A percentile compares a stretch with the other conserved stretches of the same genome.
Evolutionary conservation across 176 grass and related monocot species (phyloP).

Genomic region (Rhynchospora breviuscula): DNA sequence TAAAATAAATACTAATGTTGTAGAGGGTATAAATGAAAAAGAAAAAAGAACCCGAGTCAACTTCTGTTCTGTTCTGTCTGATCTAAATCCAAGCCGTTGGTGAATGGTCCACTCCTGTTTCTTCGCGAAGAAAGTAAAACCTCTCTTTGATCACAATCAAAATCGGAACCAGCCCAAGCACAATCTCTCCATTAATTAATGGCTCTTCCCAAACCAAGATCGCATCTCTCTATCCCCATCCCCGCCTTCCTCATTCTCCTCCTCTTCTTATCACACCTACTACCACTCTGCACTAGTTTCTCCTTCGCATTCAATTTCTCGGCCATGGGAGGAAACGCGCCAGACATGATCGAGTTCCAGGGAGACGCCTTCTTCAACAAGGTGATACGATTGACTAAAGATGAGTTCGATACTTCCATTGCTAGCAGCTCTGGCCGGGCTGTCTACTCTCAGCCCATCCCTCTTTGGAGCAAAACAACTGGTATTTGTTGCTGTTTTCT

Average conservation of each 20-base stretch:
- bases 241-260: not conserved
- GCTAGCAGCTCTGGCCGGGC: conserved; percentile 56
- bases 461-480: conserved; percentile 34
- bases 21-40: too few relatives aligned
- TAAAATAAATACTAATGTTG: too few relatives aligned
- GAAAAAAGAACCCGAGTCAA: too few relatives aligned
- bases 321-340: conserved; percentile 19
- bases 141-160: not conserved
- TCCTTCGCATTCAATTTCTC: conserved; percentile 71
- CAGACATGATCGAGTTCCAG: conserved; percentile 58
- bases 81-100: not conserved
- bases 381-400: conserved; percentile 56
- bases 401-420: conserved; percentile 48
- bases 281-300: conserved; percentile 27
- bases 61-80: too few relatives aligned
- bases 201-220: not conserved
- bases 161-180: not conserved
- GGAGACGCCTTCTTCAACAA: conserved; percentile 81
- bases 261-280: not conserved
- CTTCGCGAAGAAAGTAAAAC: not conserved
- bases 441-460: conserved; percentile 39
- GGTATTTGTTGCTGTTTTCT: conserved; percentile 3
- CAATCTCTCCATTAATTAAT: not conserved
- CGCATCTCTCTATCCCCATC: not conserved
- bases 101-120: not conserved